Evolutionary conservation across 164 flowering plant genomes (phyloP).

Genomic region (Dillenia suffruticosa): DNA sequence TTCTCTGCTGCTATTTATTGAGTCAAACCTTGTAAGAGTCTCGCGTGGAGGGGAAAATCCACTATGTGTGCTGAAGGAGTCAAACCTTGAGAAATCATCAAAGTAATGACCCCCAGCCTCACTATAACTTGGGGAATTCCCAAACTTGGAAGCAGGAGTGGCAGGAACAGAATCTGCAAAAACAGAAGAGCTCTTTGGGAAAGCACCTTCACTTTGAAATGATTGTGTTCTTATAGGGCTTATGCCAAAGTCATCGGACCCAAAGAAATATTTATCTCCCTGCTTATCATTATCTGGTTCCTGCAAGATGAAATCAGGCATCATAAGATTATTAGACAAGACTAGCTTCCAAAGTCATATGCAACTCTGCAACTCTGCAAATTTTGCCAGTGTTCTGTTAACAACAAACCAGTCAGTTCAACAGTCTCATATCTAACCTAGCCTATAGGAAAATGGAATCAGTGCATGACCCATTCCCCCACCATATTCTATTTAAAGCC

Average conservation of each 20-base stretch:
- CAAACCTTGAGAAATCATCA: slow-evolving; percentile 66
- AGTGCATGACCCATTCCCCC: too few relatives aligned
- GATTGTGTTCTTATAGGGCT: slow-evolving; percentile 63
- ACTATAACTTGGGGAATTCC: slow-evolving; percentile 56
- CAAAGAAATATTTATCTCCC: slow-evolving; percentile 54
- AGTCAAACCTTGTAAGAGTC: slow-evolving; percentile 51
- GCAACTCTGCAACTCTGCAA: too few relatives aligned
- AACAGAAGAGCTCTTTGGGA: slow-evolving; percentile 45
- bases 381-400: too few relatives aligned
- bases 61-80: slow-evolving; percentile 55
- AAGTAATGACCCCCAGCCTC: slow-evolving; percentile 55
- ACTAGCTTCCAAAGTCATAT: too few relatives aligned
- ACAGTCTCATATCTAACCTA: too few relatives aligned
- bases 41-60: slow-evolving; percentile 35
- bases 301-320: slow-evolving; percentile 25
- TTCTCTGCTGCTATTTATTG: slow-evolving; percentile 42
- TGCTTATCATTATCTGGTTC: slow-evolving; percentile 45
- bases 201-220: slow-evolving; percentile 39
- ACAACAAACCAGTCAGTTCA: too few relatives aligned
- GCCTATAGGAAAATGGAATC: too few relatives aligned
- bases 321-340: too few relatives aligned
- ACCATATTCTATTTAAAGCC: too few relatives aligned
- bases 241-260: slow-evolving; percentile 44
- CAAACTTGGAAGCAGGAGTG: slow-evolving; percentile 63
- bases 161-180: slow-evolving; percentile 83